These are phyloP conservation scores for Exserohilum rostratum DNA, from an alignment of 2,329 filamentous ascomycete genomes.

Conservation along the genomic window DNA sequence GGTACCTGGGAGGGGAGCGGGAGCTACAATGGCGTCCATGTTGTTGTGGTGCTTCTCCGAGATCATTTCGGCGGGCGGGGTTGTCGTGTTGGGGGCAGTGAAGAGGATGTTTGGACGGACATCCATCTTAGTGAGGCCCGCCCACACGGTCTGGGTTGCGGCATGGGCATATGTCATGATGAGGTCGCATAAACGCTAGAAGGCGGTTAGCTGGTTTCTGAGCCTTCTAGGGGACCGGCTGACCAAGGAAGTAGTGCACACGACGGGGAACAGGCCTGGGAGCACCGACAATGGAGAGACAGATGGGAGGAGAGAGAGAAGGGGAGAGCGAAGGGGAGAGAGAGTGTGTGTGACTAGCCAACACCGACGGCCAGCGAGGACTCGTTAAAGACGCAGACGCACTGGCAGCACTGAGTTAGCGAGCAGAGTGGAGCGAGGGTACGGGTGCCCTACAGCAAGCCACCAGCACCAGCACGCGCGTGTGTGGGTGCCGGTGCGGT, in stretches of 20 bases:
- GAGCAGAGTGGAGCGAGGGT: conserved; percentile 10
- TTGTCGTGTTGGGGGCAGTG: conserved; percentile 31
- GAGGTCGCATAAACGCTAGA: conserved; percentile 24
- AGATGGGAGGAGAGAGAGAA: too few relatives aligned
- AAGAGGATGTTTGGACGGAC: conserved; percentile 34
- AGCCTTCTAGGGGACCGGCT: conserved; percentile 8
- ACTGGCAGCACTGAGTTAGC: conserved; percentile 1
- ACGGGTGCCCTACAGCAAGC: too few relatives aligned
- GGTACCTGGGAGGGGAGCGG: conserved; percentile 8
- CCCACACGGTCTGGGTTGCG: conserved; percentile 40
- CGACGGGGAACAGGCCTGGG: not conserved
- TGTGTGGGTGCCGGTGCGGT: not conserved
- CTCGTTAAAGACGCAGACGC: not conserved
- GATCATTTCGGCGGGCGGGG: conserved; percentile 40
- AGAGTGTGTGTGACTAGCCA: too few relatives aligned
- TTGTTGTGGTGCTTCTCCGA: conserved; percentile 31
- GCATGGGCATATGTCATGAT: conserved; percentile 36
- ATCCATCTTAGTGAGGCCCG: conserved; percentile 37
- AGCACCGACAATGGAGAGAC: not conserved
- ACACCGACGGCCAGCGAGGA: not conserved
- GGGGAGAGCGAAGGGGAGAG: not conserved
- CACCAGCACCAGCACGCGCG: too few relatives aligned
- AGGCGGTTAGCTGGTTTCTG: conserved; percentile 17
- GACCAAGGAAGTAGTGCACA: conserved; percentile 13
- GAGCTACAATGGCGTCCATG: conserved; percentile 13